Percentiles rank a stretch among this genome's conserved stretches.
Conservation (phyloP, 2,329 filamentous ascomycete genomes). For the Paraphoma sp. region DNA sequence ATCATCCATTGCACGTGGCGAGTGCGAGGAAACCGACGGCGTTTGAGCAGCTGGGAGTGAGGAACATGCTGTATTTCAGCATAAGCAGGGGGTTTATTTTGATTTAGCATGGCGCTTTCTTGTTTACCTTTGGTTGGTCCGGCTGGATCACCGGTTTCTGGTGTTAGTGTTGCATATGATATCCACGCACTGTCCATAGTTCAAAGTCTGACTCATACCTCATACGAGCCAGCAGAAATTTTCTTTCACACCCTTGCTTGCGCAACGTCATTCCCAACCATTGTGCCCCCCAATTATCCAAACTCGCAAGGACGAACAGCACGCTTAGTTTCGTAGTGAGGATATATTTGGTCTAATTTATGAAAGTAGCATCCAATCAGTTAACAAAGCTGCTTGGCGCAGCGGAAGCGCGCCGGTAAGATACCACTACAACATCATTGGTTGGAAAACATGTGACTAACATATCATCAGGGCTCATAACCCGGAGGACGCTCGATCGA, state of each 20-base stretch:
- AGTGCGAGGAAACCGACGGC: no score
- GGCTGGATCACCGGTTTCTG: background rate
- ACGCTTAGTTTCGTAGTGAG: background rate
- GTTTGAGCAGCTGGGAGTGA: background rate
- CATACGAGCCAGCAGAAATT: background rate
- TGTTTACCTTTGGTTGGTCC: background rate
- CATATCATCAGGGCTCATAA: constrained; percentile 4
- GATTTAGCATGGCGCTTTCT: constrained; percentile 11
- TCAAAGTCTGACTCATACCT: background rate
- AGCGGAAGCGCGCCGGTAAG: constrained; percentile 44
- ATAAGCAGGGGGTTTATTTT: background rate
- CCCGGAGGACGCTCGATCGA: constrained; percentile 41
- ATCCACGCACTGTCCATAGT: constrained; percentile 1
- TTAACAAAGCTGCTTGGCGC: constrained; percentile 38
- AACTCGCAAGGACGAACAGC: background rate
- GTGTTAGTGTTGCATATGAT: constrained; percentile 8
- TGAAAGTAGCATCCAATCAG: constrained; percentile 7
- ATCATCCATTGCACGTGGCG: background rate
- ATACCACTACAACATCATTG: background rate
- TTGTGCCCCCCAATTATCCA: background rate
- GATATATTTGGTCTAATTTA: background rate
- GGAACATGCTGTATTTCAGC: background rate
- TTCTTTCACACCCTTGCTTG: background rate
- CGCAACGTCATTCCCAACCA: background rate
- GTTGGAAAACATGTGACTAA: background rate